These are phyloP conservation scores for Claviceps sp. DNA, from an alignment of 2,329 filamentous ascomycete species.

Conservation along the genomic window DNA sequence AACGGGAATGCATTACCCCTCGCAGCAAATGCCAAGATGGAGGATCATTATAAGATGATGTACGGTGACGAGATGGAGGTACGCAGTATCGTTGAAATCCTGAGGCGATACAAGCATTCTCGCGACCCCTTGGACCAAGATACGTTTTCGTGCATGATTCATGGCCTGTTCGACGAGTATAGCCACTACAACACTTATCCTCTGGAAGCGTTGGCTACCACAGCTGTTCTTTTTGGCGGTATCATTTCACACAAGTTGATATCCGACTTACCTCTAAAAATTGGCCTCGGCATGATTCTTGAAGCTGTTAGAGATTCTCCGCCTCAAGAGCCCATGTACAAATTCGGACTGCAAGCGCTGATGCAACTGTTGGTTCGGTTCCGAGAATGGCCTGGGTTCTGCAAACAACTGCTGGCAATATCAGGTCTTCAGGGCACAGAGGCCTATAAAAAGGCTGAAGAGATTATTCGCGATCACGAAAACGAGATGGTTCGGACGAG, in stretches of 20 bases:
- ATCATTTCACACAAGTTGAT: slow-evolving; percentile 92
- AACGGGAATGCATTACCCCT: slow-evolving; percentile 69
- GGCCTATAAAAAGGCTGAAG: slow-evolving; percentile 69
- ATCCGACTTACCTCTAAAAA: slow-evolving; percentile 77
- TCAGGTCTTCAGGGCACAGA: slow-evolving; percentile 73
- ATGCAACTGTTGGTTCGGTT: slow-evolving; percentile 76
- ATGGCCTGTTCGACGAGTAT: slow-evolving; percentile 94
- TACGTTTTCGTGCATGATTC: slow-evolving; percentile 96
- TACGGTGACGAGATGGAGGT: slow-evolving; percentile 85
- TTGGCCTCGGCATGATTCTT: slow-evolving; percentile 95
- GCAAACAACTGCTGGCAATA: slow-evolving; percentile 70
- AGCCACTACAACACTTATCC: slow-evolving; percentile 92
- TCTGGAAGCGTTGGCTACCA: slow-evolving; percentile 87
- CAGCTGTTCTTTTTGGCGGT: slow-evolving; percentile 88
- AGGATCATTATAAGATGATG: slow-evolving; percentile 96
- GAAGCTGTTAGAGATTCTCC: slow-evolving; percentile 81
- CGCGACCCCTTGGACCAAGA: slow-evolving; percentile 77
- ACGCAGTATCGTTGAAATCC: slow-evolving; percentile 67
- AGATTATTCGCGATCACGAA: slow-evolving; percentile 57
- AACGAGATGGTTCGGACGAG: slow-evolving; percentile 44
- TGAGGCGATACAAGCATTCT: slow-evolving; percentile 81
- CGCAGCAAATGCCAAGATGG: slow-evolving; percentile 80
- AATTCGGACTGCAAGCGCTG: slow-evolving; percentile 90
- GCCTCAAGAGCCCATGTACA: slow-evolving; percentile 86
- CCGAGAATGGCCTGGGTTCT: slow-evolving; percentile 91